A percentile compares a stretch with the other conserved stretches of the same genome.
Evolutionary conservation across 2,329 filamentous ascomycete species (phyloP).

Genomic region (Leptographium flavum): DNA sequence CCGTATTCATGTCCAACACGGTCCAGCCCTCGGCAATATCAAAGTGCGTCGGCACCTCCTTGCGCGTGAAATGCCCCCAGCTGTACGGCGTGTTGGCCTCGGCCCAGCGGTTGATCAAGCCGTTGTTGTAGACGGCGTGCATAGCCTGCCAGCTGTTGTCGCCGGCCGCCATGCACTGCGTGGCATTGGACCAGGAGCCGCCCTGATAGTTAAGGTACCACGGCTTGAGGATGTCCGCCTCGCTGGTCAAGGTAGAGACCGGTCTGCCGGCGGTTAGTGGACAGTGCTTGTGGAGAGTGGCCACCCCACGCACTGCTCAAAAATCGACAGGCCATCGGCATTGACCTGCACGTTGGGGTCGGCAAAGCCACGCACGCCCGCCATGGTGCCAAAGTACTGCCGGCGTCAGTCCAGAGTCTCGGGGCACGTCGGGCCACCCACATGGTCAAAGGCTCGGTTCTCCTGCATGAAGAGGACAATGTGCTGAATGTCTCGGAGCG

Average conservation of each 20-base stretch:
- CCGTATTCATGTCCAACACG: conserved; percentile 38
- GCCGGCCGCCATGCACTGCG: conserved; percentile 38
- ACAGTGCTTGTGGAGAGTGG: neutral
- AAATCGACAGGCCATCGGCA: too few relatives aligned
- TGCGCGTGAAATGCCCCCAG: conserved; percentile 34
- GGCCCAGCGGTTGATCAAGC: conserved; percentile 38
- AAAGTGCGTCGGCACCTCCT: conserved; percentile 41
- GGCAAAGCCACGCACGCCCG: conserved; percentile 39
- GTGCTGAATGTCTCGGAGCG: conserved; percentile 33
- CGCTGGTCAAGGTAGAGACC: too few relatives aligned
- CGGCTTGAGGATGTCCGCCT: conserved; percentile 27
- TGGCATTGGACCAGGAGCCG: conserved; percentile 31
- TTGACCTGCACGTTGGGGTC: conserved; percentile 41
- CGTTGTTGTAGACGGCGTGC: conserved; percentile 35
- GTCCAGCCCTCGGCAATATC: conserved; percentile 40
- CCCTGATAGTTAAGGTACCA: conserved; percentile 42
- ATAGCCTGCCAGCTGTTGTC: conserved; percentile 36
- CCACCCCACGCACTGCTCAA: conserved; percentile 1
- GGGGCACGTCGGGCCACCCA: too few relatives aligned
- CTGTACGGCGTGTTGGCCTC: conserved; percentile 37
- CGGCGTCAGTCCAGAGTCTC: too few relatives aligned
- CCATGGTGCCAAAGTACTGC: conserved; percentile 42
- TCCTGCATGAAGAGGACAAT: conserved; percentile 44
- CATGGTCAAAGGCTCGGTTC: conserved; percentile 22
- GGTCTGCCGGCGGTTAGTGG: too few relatives aligned